Evolutionary conservation across 768 basidiomycete species (phyloP).

Genomic region (Collybia nuda): DNA sequence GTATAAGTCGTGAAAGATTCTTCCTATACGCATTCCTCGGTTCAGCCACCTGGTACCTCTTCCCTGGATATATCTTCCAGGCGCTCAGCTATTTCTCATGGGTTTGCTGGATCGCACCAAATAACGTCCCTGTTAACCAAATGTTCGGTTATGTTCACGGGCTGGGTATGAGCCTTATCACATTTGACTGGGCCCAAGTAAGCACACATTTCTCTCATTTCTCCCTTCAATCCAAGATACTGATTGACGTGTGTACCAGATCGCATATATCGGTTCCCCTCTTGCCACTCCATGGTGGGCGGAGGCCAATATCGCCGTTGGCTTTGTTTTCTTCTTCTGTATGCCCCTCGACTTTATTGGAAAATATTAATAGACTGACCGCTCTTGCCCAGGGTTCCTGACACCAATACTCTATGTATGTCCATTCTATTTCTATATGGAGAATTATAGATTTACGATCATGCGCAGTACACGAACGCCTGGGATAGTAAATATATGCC

Average conservation of each 20-base stretch:
- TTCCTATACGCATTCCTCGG: constrained; percentile 64
- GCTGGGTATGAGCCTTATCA: constrained; percentile 71
- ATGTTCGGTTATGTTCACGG: constrained; percentile 68
- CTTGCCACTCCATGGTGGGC: constrained; percentile 86
- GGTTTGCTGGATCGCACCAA: constrained; percentile 66
- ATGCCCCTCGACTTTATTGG: constrained; percentile 7
- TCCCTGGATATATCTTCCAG: constrained; percentile 76
- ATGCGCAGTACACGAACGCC: constrained; percentile 54
- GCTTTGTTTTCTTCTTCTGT: constrained; percentile 73
- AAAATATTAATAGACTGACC: background rate
- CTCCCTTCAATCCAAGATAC: constrained; percentile 18
- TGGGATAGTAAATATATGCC: constrained; percentile 62
- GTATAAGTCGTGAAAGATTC: constrained; percentile 75
- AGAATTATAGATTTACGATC: constrained; percentile 1
- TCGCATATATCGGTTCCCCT: constrained; percentile 68
- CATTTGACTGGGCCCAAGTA: constrained; percentile 83
- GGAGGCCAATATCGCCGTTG: constrained; percentile 63
- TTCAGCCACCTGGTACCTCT: constrained; percentile 62
- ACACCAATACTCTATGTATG: constrained; percentile 58
- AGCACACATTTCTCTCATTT: background rate
- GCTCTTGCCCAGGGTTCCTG: constrained; percentile 41
- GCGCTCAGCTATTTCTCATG: constrained; percentile 61
- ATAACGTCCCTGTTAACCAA: constrained; percentile 69
- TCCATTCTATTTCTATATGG: constrained; percentile 9
- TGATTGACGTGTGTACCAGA: constrained; percentile 25